Evolutionary conservation across 164 flowering plant species (phyloP).

Genomic region (Vitis riparia): DNA sequence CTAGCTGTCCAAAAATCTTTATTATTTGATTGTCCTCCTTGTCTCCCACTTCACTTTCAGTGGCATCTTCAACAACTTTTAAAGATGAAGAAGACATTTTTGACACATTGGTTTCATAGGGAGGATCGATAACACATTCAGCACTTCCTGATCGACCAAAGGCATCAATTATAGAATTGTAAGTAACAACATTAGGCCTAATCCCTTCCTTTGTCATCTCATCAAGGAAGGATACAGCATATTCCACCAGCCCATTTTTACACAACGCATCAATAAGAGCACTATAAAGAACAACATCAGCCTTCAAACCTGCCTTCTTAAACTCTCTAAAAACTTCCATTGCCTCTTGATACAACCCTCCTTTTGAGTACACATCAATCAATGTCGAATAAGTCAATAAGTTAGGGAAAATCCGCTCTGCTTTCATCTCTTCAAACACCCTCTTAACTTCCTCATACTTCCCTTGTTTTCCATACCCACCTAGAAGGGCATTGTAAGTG

Average conservation of each 20-base stretch:
- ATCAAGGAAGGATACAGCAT: conserved; percentile 75
- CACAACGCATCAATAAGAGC: conserved; percentile 88
- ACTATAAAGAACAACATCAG: conserved; percentile 97
- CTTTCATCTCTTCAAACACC: conserved; percentile 73
- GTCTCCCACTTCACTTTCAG: conserved; percentile 11
- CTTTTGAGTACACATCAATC: conserved; percentile 85
- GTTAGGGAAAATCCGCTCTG: conserved; percentile 51
- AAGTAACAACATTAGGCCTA: conserved; percentile 91
- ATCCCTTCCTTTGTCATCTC: conserved; percentile 93
- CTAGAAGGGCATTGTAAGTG: conserved; percentile 88
- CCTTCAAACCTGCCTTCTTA: conserved; percentile 76
- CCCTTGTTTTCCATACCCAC: conserved; percentile 90
- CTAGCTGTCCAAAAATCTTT: conserved; percentile 64
- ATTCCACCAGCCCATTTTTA: conserved; percentile 84
- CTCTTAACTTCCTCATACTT: conserved; percentile 63
- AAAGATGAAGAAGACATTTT: conserved; percentile 24
- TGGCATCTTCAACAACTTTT: conserved; percentile 11
- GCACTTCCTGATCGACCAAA: conserved; percentile 61
- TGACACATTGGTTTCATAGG: conserved; percentile 19
- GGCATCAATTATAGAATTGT: conserved; percentile 94
- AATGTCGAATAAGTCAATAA: conserved; percentile 86
- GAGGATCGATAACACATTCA: conserved; percentile 23
- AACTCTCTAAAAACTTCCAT: conserved; percentile 78
- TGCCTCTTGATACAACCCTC: conserved; percentile 81
- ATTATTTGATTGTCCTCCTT: conserved; percentile 47